Percentiles rank a stretch among this genome's conserved stretches.
Evolutionary conservation across 1,284 basidiomycete genomes (phyloP).

Genomic region (Boletellus sp.): DNA sequence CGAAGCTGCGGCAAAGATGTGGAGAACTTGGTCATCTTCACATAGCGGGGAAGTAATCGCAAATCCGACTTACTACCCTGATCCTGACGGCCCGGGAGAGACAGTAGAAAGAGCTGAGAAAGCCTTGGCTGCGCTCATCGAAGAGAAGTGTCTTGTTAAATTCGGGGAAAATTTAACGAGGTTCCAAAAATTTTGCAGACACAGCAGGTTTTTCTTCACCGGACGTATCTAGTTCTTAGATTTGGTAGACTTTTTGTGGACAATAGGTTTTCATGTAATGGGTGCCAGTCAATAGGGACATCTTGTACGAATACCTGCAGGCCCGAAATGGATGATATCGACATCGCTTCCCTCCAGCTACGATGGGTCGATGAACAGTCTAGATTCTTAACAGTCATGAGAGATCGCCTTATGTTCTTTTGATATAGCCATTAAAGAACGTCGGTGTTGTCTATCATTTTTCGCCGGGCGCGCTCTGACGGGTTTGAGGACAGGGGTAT

Average conservation of each 20-base stretch:
- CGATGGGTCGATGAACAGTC: too few relatives aligned
- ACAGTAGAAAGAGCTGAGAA: slow-evolving; percentile 18
- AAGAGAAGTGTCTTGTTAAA: slow-evolving; percentile 22
- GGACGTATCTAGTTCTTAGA: slow-evolving; percentile 13
- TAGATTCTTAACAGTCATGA: too few relatives aligned
- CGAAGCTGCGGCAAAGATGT: slow-evolving; percentile 16
- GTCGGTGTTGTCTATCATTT: too few relatives aligned
- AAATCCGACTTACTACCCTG: slow-evolving; percentile 24
- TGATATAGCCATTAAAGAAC: too few relatives aligned
- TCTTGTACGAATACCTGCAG: neutral
- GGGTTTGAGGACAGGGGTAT: too few relatives aligned
- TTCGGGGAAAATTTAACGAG: slow-evolving; percentile 22
- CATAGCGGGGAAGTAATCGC: slow-evolving; percentile 14
- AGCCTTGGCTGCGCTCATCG: slow-evolving; percentile 17
- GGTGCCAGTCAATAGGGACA: neutral
- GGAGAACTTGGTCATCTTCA: slow-evolving; percentile 16
- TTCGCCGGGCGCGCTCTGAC: too few relatives aligned
- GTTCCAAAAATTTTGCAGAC: slow-evolving; percentile 22
- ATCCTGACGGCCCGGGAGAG: slow-evolving; percentile 10
- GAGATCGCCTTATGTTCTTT: too few relatives aligned
- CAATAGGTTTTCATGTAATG: neutral
- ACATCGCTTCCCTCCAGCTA: too few relatives aligned
- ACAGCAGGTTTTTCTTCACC: slow-evolving; percentile 18
- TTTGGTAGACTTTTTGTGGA: neutral
- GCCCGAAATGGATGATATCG: too few relatives aligned